Conservation (phyloP, 1,139 yeast genomes). For the Geotrichum cucujoidarum region DNA sequence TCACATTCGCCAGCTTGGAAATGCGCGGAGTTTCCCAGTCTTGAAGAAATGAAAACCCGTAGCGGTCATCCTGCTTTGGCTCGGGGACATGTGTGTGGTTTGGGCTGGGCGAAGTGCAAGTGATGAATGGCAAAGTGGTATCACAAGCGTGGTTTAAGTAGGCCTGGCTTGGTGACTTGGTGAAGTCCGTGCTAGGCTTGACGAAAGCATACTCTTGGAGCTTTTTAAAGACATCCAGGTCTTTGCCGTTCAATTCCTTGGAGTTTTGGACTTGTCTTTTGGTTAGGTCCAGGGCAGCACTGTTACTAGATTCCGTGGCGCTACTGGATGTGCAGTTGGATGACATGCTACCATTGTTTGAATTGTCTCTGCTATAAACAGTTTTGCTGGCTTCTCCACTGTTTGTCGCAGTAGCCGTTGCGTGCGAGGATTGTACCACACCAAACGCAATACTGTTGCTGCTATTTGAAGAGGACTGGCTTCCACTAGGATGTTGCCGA, state of each 20-base stretch:
- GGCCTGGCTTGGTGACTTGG: no score
- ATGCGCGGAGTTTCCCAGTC: background rate
- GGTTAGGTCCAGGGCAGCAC: background rate
- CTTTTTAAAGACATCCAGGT: background rate
- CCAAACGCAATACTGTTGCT: no score
- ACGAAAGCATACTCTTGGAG: background rate
- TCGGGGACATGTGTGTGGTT: background rate
- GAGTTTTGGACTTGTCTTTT: background rate
- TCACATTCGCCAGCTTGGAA: conserved; percentile 2
- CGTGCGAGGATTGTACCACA: no score
- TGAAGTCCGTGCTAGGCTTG: background rate
- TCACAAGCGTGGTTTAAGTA: background rate
- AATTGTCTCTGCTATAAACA: no score
- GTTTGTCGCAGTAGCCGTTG: no score
- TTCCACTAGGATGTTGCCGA: no score
- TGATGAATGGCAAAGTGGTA: background rate
- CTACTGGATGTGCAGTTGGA: conserved; percentile 5
- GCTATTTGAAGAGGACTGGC: no score
- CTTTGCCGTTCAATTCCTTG: background rate
- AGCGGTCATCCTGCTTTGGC: background rate
- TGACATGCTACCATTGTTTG: conserved; percentile 7
- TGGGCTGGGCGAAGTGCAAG: background rate
- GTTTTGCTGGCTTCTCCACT: no score
- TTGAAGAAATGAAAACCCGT: background rate
- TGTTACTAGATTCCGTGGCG: background rate